Evolutionary conservation across 1,139 yeast species (phyloP), one percentile per base, ranked within the genome.

Genomic region (Blastobotrys aristatus): DNA sequence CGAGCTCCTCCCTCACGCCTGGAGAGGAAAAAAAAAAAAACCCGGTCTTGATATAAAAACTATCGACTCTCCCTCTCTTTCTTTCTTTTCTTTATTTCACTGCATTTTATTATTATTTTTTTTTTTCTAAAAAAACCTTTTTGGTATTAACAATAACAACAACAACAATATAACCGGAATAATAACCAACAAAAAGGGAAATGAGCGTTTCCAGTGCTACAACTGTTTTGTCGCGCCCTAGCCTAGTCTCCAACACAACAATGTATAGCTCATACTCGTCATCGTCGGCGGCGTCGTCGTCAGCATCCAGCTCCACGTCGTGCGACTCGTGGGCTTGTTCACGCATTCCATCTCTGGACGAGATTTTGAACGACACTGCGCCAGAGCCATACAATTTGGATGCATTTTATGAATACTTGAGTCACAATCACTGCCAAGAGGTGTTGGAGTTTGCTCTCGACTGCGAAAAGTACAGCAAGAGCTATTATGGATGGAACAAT

Each of bases 351-450:
- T 40, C 64, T 18, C 56, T 63, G 21, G 61, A 57, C 43, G 65
- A 60, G 18, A 63, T 64, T 30, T 50, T 64, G 20, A 46, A 44
- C n/a, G 52, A 59, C 50, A 49, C 40, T 17, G 53, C 65, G 3
- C 48, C 53, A 13, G 53, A 59, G 24, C 68, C 68, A 13, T 64
- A 54, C 53, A 51, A 61, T 22, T 53, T 64, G 38, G 48, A 57
- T 20, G 60, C 57, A 27, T 65, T 67, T 47, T 51, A 56, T 44
- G 58, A 56, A 16, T 67, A 55, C 46, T 53, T 66, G 27, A 51
- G 59, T 27, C 60, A 57, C 34, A 62, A 60, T 48, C 68, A 64
- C 54, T 66, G 70, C 40, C 55, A 56, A 29, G 71, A 67, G 53
- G 59, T 63, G 8, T 57, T 67, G 40, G 69, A 67, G 47, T 67